These are phyloP conservation scores for Elsinoe perseae DNA, from an alignment of 2,329 filamentous ascomycete species.

Conservation along the genomic window DNA sequence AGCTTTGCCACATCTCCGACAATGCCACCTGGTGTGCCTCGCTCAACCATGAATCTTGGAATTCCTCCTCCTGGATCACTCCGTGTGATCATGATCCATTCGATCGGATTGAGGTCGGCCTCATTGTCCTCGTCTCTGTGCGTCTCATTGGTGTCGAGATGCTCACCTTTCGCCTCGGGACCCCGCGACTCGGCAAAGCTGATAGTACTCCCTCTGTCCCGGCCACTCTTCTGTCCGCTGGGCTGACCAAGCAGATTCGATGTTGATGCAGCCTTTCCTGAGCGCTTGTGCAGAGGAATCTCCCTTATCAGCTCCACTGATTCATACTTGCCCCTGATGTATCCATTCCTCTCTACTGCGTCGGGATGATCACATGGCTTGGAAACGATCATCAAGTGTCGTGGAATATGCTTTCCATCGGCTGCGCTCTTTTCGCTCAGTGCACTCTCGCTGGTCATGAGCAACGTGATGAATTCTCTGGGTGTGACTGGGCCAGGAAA, in stretches of 20 bases:
- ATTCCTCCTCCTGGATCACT: constrained; percentile 85
- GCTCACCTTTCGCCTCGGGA: constrained; percentile 27
- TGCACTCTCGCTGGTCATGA: constrained; percentile 57
- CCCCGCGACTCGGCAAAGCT: constrained; percentile 36
- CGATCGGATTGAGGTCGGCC: constrained; percentile 57
- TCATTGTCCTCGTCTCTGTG: constrained; percentile 21
- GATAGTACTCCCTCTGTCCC: constrained; percentile 35
- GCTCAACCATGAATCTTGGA: constrained; percentile 83
- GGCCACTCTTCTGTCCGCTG: constrained; percentile 21
- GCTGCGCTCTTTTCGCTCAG: constrained; percentile 40
- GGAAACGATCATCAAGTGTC: constrained; percentile 80
- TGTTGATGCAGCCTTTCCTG: constrained; percentile 27
- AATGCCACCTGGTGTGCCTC: constrained; percentile 75
- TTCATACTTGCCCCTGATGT: constrained; percentile 79
- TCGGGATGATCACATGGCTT: constrained; percentile 73
- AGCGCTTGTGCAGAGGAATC: constrained; percentile 49
- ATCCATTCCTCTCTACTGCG: constrained; percentile 60
- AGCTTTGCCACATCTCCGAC: constrained; percentile 73
- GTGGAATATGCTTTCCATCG: constrained; percentile 37
- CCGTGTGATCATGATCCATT: constrained; percentile 89
- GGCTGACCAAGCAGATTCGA: constrained; percentile 24
- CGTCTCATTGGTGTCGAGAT: constrained; percentile 22
- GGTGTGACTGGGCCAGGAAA: constrained; percentile 85
- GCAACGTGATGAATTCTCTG: constrained; percentile 75
- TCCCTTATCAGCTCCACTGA: constrained; percentile 87